These are phyloP conservation scores for Pisolithus thermaeus DNA, from an alignment of 1,284 basidiomycete genomes.

Conservation along the genomic window DNA sequence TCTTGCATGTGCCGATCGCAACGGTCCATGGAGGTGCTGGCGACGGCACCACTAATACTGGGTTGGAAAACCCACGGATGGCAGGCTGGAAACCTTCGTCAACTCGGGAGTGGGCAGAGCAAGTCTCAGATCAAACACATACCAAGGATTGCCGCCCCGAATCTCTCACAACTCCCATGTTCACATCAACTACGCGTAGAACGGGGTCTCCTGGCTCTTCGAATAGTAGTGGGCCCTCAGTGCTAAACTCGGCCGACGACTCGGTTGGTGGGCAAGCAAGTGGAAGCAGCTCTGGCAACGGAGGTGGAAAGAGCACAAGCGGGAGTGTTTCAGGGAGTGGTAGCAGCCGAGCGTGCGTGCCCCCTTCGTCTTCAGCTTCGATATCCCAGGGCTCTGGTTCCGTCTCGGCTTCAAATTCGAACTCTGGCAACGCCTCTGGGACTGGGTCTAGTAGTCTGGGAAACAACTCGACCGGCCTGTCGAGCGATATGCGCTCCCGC, in stretches of 20 bases:
- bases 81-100: slow-evolving; percentile 28
- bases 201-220: slow-evolving; percentile 22
- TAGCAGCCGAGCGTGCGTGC: slow-evolving; percentile 2
- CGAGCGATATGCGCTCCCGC: slow-evolving; percentile 17
- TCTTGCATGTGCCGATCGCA: slow-evolving; percentile 29
- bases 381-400: slow-evolving; percentile 1
- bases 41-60: slow-evolving; percentile 16
- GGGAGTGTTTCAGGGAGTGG: slow-evolving; percentile 4
- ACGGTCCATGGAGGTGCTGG: slow-evolving; percentile 3
- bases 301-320: slow-evolving; percentile 2
- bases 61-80: slow-evolving; percentile 37
- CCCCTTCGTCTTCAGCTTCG: slow-evolving; percentile 7
- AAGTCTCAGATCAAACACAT: slow-evolving; percentile 22
- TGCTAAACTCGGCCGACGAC: slow-evolving; percentile 22
- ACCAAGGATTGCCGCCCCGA: slow-evolving; percentile 3
- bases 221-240: slow-evolving; percentile 20
- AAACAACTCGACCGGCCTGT: not conserved
- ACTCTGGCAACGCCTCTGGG: slow-evolving; percentile 20
- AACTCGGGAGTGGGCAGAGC: slow-evolving; percentile 28
- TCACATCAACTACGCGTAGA: slow-evolving; percentile 7
- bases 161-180: not conserved
- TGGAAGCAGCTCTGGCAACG: slow-evolving; percentile 5
- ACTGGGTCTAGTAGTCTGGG: slow-evolving; percentile 10
- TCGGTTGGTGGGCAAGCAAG: slow-evolving; percentile 13
- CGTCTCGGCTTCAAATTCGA: slow-evolving; percentile 16